Evolutionary conservation across 2,329 filamentous ascomycete species (phyloP).

Genomic region (Plectosphaerella plurivora): DNA sequence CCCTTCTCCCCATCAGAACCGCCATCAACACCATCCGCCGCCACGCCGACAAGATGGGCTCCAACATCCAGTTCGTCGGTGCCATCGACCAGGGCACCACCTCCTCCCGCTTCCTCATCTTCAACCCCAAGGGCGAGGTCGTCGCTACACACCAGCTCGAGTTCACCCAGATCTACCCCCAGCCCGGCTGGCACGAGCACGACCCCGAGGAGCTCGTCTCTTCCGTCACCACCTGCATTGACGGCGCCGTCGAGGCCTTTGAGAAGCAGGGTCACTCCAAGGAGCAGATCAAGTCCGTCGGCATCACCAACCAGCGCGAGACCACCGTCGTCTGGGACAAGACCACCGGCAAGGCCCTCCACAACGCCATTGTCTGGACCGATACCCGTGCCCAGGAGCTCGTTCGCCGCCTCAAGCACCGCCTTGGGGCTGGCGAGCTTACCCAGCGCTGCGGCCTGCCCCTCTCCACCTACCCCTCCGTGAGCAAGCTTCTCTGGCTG

Average conservation of each 20-base stretch:
- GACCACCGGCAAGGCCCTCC: constrained; percentile 68
- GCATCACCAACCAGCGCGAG: constrained; percentile 81
- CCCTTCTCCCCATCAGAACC: constrained; percentile 15
- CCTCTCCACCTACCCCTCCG: constrained; percentile 77
- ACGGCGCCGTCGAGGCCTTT: constrained; percentile 67
- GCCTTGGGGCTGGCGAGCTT: constrained; percentile 63
- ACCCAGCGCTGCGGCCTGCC: constrained; percentile 68
- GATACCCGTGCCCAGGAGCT: constrained; percentile 72
- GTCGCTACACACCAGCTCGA: constrained; percentile 72
- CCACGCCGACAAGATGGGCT: constrained; percentile 16
- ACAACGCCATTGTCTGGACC: constrained; percentile 83
- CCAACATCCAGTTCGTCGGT: constrained; percentile 55
- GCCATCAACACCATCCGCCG: constrained; percentile 23
- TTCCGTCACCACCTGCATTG: constrained; percentile 72
- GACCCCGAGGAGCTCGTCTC: constrained; percentile 70
- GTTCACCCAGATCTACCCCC: constrained; percentile 69
- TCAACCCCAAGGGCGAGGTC: constrained; percentile 65
- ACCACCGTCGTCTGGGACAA: constrained; percentile 78
- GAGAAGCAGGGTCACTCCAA: constrained; percentile 61
- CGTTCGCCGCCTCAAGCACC: constrained; percentile 66
- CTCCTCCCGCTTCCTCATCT: constrained; percentile 73
- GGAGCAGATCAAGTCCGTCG: constrained; percentile 67
- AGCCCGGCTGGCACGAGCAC: constrained; percentile 84
- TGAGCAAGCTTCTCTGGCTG: constrained; percentile 74
- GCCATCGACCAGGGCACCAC: constrained; percentile 80